phyloP scores from a whole-genome alignment of 2,329 filamentous ascomycete genomes.

The Emergomyces orientalis region DNA sequence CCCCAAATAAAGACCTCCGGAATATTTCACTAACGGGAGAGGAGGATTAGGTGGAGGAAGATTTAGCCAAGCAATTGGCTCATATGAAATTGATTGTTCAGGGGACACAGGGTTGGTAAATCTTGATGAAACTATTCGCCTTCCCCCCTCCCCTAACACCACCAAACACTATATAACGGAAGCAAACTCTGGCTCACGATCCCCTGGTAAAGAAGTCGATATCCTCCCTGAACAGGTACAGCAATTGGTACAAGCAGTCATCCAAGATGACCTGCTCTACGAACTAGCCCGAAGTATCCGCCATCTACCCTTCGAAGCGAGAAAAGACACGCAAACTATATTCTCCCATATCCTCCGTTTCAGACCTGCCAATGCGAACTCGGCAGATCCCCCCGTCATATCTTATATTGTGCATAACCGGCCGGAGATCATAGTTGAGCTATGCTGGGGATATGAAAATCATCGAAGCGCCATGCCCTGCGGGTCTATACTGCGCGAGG shows the following conservation, averaged over 20 bases:
- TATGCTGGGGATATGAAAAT: conserved; percentile 83
- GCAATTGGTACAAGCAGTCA: conserved; percentile 71
- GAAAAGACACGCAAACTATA: conserved; percentile 91
- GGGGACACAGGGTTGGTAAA: conserved; percentile 66
- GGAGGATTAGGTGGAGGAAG: conserved; percentile 60
- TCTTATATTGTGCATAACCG: conserved; percentile 80
- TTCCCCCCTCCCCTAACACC: conserved; percentile 1
- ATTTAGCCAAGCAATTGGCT: conserved; percentile 71
- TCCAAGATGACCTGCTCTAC: conserved; percentile 82
- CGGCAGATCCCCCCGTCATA: conserved; percentile 72
- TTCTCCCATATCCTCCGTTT: conserved; percentile 93
- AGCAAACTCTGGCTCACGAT: conserved; percentile 8
- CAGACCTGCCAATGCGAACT: conserved; percentile 56
- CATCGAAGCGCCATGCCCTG: conserved; percentile 87
- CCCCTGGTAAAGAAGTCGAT: conserved; percentile 58
- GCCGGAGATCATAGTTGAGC: conserved; percentile 75
- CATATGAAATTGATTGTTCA: conserved; percentile 93
- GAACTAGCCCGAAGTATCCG: conserved; percentile 73
- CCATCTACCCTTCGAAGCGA: conserved; percentile 84
- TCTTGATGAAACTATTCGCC: conserved; percentile 6
- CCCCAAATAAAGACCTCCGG: conserved; percentile 6
- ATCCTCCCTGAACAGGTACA: conserved; percentile 79
- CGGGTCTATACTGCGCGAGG: conserved; percentile 78
- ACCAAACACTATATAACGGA: conserved; percentile 11
- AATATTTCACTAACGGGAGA: conserved; percentile 15